Conservation (phyloP, 2,329 filamentous ascomycete genomes). For the Cadophora sp. region DNA sequence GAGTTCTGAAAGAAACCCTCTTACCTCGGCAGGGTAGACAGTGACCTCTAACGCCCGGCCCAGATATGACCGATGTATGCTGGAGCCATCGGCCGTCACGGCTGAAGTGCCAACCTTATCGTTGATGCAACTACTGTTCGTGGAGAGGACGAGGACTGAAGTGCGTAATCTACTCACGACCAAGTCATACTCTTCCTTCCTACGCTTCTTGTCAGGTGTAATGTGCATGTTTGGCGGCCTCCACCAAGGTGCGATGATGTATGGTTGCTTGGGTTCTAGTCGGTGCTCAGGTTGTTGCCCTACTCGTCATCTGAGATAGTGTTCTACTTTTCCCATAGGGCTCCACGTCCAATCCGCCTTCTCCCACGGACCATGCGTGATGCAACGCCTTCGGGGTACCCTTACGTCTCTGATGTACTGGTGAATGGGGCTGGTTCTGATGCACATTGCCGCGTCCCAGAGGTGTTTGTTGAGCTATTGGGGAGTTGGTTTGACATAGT, state of each 20-base stretch:
- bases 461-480: not conserved
- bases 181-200: slow-evolving; percentile 21
- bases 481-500: not conserved
- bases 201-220: slow-evolving; percentile 16
- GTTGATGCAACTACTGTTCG: slow-evolving; percentile 20
- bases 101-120: slow-evolving; percentile 21
- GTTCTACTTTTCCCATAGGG: not conserved
- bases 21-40: not conserved
- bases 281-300: slow-evolving; percentile 11
- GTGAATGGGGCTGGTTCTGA: not conserved
- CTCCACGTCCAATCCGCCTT: not conserved
- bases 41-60: slow-evolving; percentile 16
- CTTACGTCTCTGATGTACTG: not conserved
- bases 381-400: not conserved
- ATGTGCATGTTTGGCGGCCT: slow-evolving; percentile 21
- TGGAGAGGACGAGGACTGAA: slow-evolving; percentile 17
- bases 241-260: slow-evolving; percentile 18
- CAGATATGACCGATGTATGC: slow-evolving; percentile 18
- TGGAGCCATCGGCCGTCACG: slow-evolving; percentile 19
- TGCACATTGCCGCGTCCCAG: not conserved
- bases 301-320: slow-evolving; percentile 19
- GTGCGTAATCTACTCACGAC: slow-evolving; percentile 18
- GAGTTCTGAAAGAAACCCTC: too few species aligned
- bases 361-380: not conserved
- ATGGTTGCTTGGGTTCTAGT: slow-evolving; percentile 19